These are phyloP conservation scores for Endoconidiophora laricicola DNA, from an alignment of 2,329 filamentous ascomycete species.

Conservation along the genomic window DNA sequence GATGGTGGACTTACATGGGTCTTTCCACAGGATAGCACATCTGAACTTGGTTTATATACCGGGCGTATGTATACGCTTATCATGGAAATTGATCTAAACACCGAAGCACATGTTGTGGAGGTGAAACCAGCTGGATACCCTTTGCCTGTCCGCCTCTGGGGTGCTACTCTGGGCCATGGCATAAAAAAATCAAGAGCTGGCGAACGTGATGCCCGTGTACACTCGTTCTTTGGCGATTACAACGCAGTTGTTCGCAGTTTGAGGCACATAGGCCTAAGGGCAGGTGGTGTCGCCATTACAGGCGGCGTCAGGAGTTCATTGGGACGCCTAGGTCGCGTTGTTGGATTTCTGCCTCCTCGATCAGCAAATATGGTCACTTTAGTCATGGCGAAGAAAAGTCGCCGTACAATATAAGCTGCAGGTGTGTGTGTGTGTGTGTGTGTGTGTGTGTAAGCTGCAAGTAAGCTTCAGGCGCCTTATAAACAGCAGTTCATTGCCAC, in stretches of 20 bases:
- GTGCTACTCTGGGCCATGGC: conserved; percentile 43
- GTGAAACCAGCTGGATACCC: conserved; percentile 18
- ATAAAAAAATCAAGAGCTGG: conserved; percentile 18
- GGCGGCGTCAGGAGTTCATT: too few species aligned
- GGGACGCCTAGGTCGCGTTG: too few species aligned
- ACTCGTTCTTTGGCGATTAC: conserved; percentile 39
- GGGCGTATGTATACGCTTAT: conserved; percentile 41
- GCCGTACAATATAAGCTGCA: too few species aligned
- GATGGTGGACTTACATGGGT: conserved; percentile 24
- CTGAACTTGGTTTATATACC: conserved; percentile 25
- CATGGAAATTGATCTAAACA: conserved; percentile 28
- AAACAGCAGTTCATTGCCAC: too few species aligned
- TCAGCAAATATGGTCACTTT: too few species aligned
- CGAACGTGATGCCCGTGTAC: conserved; percentile 28
- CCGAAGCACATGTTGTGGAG: conserved; percentile 32
- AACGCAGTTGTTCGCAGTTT: conserved; percentile 25
- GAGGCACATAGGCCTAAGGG: not conserved
- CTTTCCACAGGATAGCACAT: conserved; percentile 28
- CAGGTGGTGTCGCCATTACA: too few species aligned
- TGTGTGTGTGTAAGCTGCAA: too few species aligned
- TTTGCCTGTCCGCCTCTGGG: conserved; percentile 24
- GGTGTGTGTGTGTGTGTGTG: too few species aligned
- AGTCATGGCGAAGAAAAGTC: too few species aligned
- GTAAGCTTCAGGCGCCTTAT: too few species aligned
- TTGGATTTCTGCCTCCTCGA: too few species aligned